These are phyloP conservation scores for Gremmenia infestans DNA, from an alignment of 2,329 filamentous ascomycete genomes.

Conservation along the genomic window DNA sequence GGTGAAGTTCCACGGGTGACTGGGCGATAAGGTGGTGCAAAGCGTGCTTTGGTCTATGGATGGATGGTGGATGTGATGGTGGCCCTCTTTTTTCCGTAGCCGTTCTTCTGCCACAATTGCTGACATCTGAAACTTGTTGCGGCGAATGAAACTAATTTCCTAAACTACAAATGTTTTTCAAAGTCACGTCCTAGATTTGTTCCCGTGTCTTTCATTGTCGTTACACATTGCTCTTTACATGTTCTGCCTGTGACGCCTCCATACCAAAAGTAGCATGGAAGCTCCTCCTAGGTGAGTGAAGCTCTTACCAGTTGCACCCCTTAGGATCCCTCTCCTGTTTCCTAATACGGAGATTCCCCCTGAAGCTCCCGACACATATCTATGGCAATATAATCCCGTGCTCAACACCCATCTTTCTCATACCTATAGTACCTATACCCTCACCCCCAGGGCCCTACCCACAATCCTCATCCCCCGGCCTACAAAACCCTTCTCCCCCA, in stretches of 20 bases:
- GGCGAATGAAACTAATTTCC: constrained; percentile 21
- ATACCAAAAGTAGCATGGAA: too few relatives aligned
- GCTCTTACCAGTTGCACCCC: too few relatives aligned
- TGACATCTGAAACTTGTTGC: constrained; percentile 17
- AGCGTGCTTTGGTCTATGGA: constrained; percentile 1
- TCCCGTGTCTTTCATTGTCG: background rate
- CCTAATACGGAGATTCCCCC: too few relatives aligned
- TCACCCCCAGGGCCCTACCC: background rate
- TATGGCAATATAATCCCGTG: background rate
- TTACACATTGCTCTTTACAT: background rate
- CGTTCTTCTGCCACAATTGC: constrained; percentile 19
- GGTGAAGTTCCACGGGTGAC: background rate
- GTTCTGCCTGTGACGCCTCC: too few relatives aligned
- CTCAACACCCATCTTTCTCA: background rate
- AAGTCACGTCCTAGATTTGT: background rate
- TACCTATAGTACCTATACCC: background rate
- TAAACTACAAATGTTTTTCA: constrained; percentile 1
- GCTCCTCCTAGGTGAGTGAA: too few relatives aligned
- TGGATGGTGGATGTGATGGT: background rate
- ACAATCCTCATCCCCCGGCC: constrained; percentile 16
- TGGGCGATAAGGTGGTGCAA: background rate
- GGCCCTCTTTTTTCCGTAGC: constrained; percentile 12
- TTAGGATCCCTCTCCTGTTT: too few relatives aligned
- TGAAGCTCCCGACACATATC: too few relatives aligned
- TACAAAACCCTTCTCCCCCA: constrained; percentile 8